Evolutionary conservation across 2,329 filamentous ascomycete species (phyloP), one percentile per base, ranked within the genome.

Genomic region (Tolypocladium tropicale): DNA sequence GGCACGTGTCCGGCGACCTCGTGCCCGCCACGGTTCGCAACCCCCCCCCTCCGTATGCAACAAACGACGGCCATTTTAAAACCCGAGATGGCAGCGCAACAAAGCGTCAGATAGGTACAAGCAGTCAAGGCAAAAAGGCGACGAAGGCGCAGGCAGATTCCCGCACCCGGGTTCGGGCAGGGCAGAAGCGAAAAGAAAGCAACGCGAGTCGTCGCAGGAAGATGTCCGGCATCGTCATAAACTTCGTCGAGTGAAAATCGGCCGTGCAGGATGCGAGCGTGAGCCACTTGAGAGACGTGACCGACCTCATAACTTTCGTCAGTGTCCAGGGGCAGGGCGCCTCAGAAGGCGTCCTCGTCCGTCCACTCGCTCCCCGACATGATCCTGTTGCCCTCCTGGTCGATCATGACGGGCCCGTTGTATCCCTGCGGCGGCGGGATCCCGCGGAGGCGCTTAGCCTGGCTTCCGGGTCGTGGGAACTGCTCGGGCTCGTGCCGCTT

Each of bases 281-380:
- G n/a, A n/a, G n/a, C n/a, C n/a, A n/a, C n/a, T n/a, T n/a, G n/a
- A n/a, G n/a, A n/a, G n/a, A n/a, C n/a, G n/a, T n/a, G n/a, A n/a
- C n/a, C n/a, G n/a, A n/a, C n/a, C n/a, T n/a, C n/a, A n/a, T n/a
- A n/a, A n/a, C n/a, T n/a, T n/a, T n/a, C n/a, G n/a, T n/a, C n/a
- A n/a, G n/a, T n/a, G 18, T 23, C n/a, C 3, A 11, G 7, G 9
- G 39, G 23, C 9, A 43, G 3, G 14, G 2, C 9, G n/a, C n/a
- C 9, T 72, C 65, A 83, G 63, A 77, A 84, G 37, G 74, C 78
- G 67, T 85, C 82, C 66, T 85, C 83, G 59, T 86, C 83, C 2
- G 82, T 84, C 83, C 83, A 86, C 64, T 86, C 83, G 68, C 82
- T 84, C 14, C 80, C 81, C 34, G 80, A 84, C n/a, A 80, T 72